Evolutionary conservation across 116 monocot genomes (phyloP).

Genomic region (Zostera marina): DNA sequence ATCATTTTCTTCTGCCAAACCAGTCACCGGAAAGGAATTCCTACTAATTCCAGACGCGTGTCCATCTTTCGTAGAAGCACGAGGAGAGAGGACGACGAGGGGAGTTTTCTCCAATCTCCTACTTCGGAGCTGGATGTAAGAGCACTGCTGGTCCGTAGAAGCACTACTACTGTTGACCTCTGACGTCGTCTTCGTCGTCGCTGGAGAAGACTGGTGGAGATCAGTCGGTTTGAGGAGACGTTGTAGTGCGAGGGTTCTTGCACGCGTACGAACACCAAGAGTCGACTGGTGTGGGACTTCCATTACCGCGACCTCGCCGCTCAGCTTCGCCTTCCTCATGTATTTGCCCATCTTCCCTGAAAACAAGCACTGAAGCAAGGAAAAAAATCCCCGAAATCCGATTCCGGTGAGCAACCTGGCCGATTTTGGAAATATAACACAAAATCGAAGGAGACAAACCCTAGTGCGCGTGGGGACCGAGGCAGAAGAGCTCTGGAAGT

Average conservation of each 20-base stretch:
- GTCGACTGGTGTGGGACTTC: constrained; percentile 24
- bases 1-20: background rate
- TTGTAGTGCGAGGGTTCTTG: constrained; percentile 36
- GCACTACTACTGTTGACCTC: background rate
- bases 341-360: constrained; percentile 39
- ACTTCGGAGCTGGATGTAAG: constrained; percentile 46
- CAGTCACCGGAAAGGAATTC: background rate
- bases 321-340: constrained; percentile 39
- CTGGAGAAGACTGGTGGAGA: background rate
- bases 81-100: background rate
- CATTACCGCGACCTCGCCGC: constrained; percentile 34
- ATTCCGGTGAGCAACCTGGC: background rate
- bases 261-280: constrained; percentile 45
- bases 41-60: background rate
- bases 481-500: background rate
- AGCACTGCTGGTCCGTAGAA: constrained; percentile 1
- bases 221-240: constrained; percentile 12
- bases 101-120: constrained; percentile 35
- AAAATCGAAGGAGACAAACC: background rate
- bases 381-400: background rate
- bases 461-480: background rate
- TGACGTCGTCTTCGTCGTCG: background rate
- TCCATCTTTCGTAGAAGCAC: constrained; percentile 2
- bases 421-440: background rate
- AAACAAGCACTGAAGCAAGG: background rate